These are phyloP conservation scores for Solioccasus polychromus DNA, from an alignment of 768 basidiomycete species.

Conservation along the genomic window DNA sequence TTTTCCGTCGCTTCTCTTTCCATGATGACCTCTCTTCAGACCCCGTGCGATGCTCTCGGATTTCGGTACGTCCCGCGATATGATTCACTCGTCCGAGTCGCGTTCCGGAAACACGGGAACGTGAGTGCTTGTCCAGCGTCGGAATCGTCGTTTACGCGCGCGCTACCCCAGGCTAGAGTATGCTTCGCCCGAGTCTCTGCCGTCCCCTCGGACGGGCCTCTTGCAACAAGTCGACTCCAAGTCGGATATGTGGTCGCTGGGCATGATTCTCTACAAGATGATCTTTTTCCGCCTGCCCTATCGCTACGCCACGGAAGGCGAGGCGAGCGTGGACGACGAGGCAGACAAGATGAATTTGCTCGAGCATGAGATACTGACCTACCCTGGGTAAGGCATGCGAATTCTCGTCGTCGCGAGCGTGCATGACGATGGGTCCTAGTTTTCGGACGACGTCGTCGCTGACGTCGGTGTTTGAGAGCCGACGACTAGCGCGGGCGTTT, in stretches of 20 bases:
- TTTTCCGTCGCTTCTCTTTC: background rate
- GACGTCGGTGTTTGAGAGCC: slow-evolving; percentile 56
- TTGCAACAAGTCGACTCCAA: slow-evolving; percentile 79
- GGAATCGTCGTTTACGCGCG: background rate
- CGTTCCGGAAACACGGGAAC: slow-evolving; percentile 96
- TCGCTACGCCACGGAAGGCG: slow-evolving; percentile 61
- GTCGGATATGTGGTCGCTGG: slow-evolving; percentile 95
- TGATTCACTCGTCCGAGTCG: slow-evolving; percentile 63
- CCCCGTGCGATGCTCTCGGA: slow-evolving; percentile 95
- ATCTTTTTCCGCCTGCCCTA: slow-evolving; percentile 91
- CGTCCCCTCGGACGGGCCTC: slow-evolving; percentile 59
- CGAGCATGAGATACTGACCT: slow-evolving; percentile 69
- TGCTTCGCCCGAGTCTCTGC: slow-evolving; percentile 84
- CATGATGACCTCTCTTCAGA: slow-evolving; percentile 36
- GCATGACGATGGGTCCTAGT: slow-evolving; percentile 29
- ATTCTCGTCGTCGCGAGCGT: background rate
- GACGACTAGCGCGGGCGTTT: slow-evolving; percentile 70
- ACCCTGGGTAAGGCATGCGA: slow-evolving; percentile 58
- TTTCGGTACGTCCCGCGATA: slow-evolving; percentile 92
- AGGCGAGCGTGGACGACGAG: slow-evolving; percentile 49
- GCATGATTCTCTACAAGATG: slow-evolving; percentile 93
- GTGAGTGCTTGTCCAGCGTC: slow-evolving; percentile 40
- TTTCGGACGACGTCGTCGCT: slow-evolving; percentile 53
- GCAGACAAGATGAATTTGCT: slow-evolving; percentile 64
- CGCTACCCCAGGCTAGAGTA: slow-evolving; percentile 65